A percentile compares a stretch with the other conserved stretches of the same genome.
Conservation (phyloP, 202 grass and related monocot species). For the Zizania palustris region DNA sequence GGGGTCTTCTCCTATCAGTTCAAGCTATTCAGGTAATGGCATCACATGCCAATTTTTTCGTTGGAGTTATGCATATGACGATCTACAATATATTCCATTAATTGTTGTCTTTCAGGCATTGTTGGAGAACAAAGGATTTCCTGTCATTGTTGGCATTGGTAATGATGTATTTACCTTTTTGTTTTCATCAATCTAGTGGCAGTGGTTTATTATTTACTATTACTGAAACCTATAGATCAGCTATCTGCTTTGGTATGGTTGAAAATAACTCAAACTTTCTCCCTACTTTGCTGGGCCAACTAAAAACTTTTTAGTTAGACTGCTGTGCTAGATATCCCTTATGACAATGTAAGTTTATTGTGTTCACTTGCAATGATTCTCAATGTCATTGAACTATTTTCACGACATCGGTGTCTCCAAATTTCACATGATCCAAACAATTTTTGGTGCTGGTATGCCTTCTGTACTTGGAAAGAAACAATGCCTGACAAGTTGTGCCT, state of each 20-base stretch:
- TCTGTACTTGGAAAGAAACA: background rate
- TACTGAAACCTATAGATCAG: conserved; percentile 8
- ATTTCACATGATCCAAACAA: background rate
- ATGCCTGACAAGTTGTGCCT: background rate
- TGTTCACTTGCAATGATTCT: conserved; percentile 27
- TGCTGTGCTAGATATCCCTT: conserved; percentile 23
- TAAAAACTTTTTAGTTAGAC: conserved; percentile 3
- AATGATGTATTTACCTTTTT: conserved; percentile 45
- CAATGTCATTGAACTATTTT: conserved; percentile 7
- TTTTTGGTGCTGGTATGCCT: conserved; percentile 1
- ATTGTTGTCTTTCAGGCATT: conserved; percentile 70
- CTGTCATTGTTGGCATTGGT: conserved; percentile 99
- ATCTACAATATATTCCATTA: conserved; percentile 30
- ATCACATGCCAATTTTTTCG: background rate
- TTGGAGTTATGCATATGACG: background rate
- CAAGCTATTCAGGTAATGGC: conserved; percentile 91
- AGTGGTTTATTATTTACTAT: conserved; percentile 25
- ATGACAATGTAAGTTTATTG: background rate
- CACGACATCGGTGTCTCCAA: background rate
- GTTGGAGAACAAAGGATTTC: conserved; percentile 97
- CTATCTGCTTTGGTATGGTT: background rate
- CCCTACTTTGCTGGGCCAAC: background rate
- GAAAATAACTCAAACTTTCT: background rate
- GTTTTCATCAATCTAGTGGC: background rate
- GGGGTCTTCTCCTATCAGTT: conserved; percentile 92